Percentiles rank a stretch among this genome's conserved stretches.
phyloP scores from a whole-genome alignment of 257 asterid genomes.

The Solanum piurae region DNA sequence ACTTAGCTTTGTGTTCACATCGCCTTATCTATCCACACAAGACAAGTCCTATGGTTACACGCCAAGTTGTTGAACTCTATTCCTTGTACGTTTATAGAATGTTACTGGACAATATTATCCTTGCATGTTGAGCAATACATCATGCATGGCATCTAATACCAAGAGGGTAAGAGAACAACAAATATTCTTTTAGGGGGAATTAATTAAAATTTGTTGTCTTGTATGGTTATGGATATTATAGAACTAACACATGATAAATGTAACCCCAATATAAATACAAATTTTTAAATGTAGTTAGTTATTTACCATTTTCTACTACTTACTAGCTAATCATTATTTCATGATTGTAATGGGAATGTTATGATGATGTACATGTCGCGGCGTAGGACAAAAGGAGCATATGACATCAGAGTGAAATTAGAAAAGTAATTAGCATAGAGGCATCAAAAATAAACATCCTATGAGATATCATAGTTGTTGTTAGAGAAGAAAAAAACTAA shows the following conservation, averaged over 20 bases:
- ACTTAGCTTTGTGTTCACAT: conserved; percentile 12
- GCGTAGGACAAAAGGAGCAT: neutral
- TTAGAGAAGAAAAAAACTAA: too few relatives aligned
- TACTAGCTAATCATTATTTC: neutral
- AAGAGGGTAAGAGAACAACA: neutral
- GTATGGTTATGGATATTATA: conserved; percentile 11
- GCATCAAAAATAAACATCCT: too few relatives aligned
- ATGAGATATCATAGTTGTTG: neutral
- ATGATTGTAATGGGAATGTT: neutral
- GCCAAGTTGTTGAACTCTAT: conserved; percentile 12
- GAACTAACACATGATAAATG: conserved; percentile 3
- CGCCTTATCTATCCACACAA: conserved; percentile 6
- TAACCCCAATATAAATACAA: neutral
- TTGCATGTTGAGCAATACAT: neutral
- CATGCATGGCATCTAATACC: neutral
- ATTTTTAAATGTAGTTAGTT: neutral
- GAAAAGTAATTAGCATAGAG: too few relatives aligned
- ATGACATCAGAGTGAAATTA: too few relatives aligned
- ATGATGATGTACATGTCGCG: neutral
- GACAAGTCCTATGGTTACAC: conserved; percentile 12
- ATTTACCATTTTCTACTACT: neutral
- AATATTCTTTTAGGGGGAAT: conserved; percentile 1
- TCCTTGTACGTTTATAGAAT: conserved; percentile 1
- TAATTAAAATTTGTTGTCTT: conserved; percentile 8
- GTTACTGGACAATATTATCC: neutral